Conservation (phyloP, 1,284 basidiomycete species). For the Cerioporus squamosus region DNA sequence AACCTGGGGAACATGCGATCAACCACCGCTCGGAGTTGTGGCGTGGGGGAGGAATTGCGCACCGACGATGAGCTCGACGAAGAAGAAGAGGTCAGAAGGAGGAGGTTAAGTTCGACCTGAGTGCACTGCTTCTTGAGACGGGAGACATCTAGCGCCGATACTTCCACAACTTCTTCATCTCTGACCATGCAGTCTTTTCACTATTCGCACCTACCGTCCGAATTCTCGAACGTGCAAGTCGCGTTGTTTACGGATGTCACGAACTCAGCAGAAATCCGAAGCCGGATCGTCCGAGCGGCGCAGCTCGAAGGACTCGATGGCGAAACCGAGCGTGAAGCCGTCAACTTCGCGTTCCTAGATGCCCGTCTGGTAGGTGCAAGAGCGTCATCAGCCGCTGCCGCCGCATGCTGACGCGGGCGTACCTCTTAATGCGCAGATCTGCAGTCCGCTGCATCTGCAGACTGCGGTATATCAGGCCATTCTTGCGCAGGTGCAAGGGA, state of each 20-base stretch:
- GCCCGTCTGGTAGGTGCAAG: constrained; percentile 58
- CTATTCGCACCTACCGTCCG: constrained; percentile 55
- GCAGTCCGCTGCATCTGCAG: constrained; percentile 75
- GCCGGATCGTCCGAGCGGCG: constrained; percentile 73
- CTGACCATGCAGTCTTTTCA: constrained; percentile 55
- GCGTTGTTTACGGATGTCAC: constrained; percentile 71
- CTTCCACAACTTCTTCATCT: no score
- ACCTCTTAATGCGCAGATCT: constrained; percentile 52
- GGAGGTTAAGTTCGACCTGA: no score
- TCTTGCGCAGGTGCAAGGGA: constrained; percentile 61
- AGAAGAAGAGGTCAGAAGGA: constrained; percentile 75
- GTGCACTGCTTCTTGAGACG: no score
- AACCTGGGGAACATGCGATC: constrained; percentile 55
- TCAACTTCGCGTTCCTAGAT: constrained; percentile 92
- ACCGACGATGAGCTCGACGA: constrained; percentile 89
- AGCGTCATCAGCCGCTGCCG: background rate
- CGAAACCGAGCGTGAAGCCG: constrained; percentile 66
- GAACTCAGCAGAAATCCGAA: constrained; percentile 65
- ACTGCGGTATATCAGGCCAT: constrained; percentile 84
- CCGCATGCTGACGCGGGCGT: background rate
- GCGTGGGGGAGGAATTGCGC: constrained; percentile 28
- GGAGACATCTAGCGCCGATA: no score
- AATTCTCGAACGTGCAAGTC: constrained; percentile 55
- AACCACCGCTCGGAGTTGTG: background rate
- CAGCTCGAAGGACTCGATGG: constrained; percentile 62